These are phyloP conservation scores for Saccharomyces hybrid DNA, from an alignment of 1,139 yeast genomes.

Conservation along the genomic window DNA sequence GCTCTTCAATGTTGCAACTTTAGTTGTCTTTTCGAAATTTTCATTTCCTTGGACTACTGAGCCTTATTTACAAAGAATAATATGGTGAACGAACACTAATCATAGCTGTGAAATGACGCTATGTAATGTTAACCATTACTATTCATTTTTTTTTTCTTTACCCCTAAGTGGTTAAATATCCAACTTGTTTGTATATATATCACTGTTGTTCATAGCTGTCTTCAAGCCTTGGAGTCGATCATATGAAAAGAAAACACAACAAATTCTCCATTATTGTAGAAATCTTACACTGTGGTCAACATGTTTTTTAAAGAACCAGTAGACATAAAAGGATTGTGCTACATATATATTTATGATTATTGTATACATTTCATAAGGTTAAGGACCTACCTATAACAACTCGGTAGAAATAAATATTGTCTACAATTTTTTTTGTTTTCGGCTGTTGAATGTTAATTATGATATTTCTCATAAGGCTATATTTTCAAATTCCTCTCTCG, in stretches of 20 bases:
- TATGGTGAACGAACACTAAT: slow-evolving; percentile 52
- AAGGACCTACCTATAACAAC: not conserved
- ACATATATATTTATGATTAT: not conserved
- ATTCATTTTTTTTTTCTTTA: not conserved
- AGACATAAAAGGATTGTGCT: not conserved
- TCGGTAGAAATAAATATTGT: not conserved
- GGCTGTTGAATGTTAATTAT: slow-evolving; percentile 2
- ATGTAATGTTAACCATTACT: not conserved
- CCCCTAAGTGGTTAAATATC: not conserved
- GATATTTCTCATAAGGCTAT: slow-evolving; percentile 1
- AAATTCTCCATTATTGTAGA: too few relatives aligned
- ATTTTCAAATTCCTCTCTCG: slow-evolving; percentile 4
- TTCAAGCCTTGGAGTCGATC: not conserved
- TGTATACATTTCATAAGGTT: not conserved
- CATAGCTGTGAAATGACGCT: not conserved
- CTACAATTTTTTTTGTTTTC: not conserved
- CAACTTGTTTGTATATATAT: not conserved
- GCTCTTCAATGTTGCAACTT: slow-evolving; percentile 45
- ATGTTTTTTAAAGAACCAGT: not conserved
- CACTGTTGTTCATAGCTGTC: not conserved
- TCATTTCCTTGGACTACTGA: slow-evolving; percentile 67
- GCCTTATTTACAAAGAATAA: slow-evolving; percentile 62
- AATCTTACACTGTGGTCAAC: too few relatives aligned
- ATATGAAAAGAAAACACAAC: not conserved
- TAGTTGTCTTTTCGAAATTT: slow-evolving; percentile 49